Evolutionary conservation across 169 alveolate species (phyloP).

Genomic region (Eimeria zaria): DNA sequence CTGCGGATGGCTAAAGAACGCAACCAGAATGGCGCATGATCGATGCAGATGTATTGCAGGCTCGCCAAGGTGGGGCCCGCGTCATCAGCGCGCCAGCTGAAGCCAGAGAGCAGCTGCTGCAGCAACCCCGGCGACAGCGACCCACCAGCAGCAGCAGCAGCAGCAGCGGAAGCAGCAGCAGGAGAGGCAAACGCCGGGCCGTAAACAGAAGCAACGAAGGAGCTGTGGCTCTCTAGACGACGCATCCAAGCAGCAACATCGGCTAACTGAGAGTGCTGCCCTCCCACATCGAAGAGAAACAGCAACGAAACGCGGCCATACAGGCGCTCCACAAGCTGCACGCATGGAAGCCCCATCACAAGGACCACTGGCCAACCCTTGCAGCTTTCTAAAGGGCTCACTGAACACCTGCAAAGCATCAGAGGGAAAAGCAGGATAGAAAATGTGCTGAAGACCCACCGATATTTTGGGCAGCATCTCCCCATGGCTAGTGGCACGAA

Average conservation of each 20-base stretch:
- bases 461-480: slow-evolving; percentile 27
- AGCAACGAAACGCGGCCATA: slow-evolving; percentile 75
- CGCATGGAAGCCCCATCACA: background rate
- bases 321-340: slow-evolving; percentile 78
- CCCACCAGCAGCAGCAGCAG: slow-evolving; percentile 17
- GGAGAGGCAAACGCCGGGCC: slow-evolving; percentile 24
- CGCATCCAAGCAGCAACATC: slow-evolving; percentile 69
- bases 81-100: background rate
- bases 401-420: background rate
- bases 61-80: slow-evolving; percentile 19
- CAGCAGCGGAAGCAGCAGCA: slow-evolving; percentile 17
- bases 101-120: slow-evolving; percentile 36
- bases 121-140: background rate
- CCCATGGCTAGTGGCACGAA: background rate
- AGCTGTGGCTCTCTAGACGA: slow-evolving; percentile 70
- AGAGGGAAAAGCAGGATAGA: background rate
- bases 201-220: slow-evolving; percentile 56
- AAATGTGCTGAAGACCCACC: slow-evolving; percentile 5
- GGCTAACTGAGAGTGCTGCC: slow-evolving; percentile 59
- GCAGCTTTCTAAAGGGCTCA: background rate
- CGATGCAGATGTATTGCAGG: slow-evolving; percentile 22
- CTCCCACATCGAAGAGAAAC: slow-evolving; percentile 65
- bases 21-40: slow-evolving; percentile 50
- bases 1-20: slow-evolving; percentile 48
- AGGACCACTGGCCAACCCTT: background rate